Base-by-base conservation (phyloP, 2,329 filamentous ascomycete genomes). In the Fusarium continuum region DNA sequence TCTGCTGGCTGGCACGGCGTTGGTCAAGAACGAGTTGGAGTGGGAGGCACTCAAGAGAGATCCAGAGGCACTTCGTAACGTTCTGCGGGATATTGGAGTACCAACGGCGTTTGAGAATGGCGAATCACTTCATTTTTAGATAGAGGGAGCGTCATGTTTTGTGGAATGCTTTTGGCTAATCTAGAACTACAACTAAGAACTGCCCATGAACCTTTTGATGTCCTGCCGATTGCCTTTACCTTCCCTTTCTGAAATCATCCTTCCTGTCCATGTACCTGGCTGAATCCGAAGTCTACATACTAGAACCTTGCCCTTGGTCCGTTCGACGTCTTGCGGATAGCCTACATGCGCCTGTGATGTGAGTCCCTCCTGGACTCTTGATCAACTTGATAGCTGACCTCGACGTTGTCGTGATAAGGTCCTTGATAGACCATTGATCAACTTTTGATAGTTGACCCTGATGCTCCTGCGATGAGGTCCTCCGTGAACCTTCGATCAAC, bases 1-100 rank as follows among this genome's bases (percentile, higher is more conserved):
- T 0, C 73, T 89, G n/a, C 72, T 89, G 60, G 87, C 86, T 9
- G 87, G 87, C 7, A 89, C 86, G 9, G 83, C 86, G 22, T 74
- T 89, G 49, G 86, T 89, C 14, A 89, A 88, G 75, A 85, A 72
- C 23, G 74, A 84, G 66, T 74, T 71, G 4, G 85, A 88, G 72
- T 88, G 85, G 85, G 76, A 86, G 55, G 79, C 78, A 1, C 64
- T 89, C 45, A 75, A 76, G 51, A 73, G 73, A n/a, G 74, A 81
- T 13, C 69, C 70, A 0, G 55, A 55, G 2, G 51, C 34, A n/a
- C 39, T 76, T 6, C 40, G 26, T 6, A 47, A 53, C 10, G 67
- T 73, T 4, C 51, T 78, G 17, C 54, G 53, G 39, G 44, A 55
- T 11, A 73, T 79, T 52, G 77, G 77, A 0, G 31, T 79, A 3